A percentile compares a stretch with the other conserved stretches of the same genome.
Conservation (phyloP, 2,329 filamentous ascomycete species). For the Colletotrichum gloeosporioides region DNA sequence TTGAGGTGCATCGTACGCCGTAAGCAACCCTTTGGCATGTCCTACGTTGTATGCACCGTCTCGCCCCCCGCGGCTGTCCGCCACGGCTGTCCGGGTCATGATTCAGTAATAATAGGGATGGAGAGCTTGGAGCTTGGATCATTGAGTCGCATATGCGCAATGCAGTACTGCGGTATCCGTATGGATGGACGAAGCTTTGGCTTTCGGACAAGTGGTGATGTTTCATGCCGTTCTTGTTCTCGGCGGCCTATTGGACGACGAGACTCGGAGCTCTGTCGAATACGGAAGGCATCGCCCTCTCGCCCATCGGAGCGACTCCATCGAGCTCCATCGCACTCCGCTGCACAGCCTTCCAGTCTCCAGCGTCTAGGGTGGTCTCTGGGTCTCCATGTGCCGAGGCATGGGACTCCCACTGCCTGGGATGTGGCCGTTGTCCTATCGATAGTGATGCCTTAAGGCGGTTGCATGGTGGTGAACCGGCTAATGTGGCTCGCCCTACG, state of each 20-base stretch:
- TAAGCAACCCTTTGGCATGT: neutral
- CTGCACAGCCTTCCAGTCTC: conserved; percentile 16
- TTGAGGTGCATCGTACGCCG: neutral
- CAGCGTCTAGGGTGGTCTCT: neutral
- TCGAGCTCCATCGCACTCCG: neutral
- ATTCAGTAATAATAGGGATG: neutral
- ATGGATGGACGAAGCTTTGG: neutral
- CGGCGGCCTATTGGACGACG: neutral
- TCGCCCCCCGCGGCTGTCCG: too few relatives aligned
- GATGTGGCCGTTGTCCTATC: neutral
- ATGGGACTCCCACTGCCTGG: neutral
- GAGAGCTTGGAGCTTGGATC: neutral
- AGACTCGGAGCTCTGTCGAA: conserved; percentile 4
- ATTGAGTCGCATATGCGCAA: conserved; percentile 1
- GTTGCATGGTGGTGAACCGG: conserved; percentile 2
- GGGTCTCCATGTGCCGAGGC: conserved; percentile 2
- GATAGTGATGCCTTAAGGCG: neutral
- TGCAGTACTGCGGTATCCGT: neutral
- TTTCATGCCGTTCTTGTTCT: conserved; percentile 5
- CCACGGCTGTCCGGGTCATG: neutral
- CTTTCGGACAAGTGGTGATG: neutral
- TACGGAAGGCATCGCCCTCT: conserved; percentile 15
- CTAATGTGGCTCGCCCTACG: neutral
- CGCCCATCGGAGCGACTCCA: conserved; percentile 16
- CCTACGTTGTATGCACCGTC: neutral